A percentile compares a stretch with the other conserved stretches of the same genome.
phyloP scores from a whole-genome alignment of 2,329 filamentous ascomycete species.

The Trichoderma oligosporum region DNA sequence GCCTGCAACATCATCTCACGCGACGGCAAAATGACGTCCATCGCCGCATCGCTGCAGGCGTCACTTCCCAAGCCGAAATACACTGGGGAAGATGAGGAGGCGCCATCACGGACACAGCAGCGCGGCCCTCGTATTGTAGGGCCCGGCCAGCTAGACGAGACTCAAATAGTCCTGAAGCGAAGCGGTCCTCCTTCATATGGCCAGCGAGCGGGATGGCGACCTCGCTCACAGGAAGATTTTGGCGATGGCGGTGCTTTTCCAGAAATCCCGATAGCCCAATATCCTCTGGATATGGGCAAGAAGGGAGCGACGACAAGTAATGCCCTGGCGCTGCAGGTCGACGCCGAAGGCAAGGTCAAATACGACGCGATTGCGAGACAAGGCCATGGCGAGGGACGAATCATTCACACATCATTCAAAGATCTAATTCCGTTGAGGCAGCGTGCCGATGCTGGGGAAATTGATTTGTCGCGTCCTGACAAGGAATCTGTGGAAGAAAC shows the following conservation, averaged over 20 bases:
- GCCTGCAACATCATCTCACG: slow-evolving; percentile 23
- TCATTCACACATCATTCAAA: slow-evolving; percentile 94
- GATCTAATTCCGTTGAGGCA: slow-evolving; percentile 92
- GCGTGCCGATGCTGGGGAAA: slow-evolving; percentile 85
- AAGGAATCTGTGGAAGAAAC: slow-evolving; percentile 80
- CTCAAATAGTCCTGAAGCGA: slow-evolving; percentile 79
- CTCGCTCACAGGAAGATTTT: slow-evolving; percentile 83
- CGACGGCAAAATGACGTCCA: slow-evolving; percentile 54
- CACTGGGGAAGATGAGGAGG: slow-evolving; percentile 81
- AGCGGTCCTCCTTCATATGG: slow-evolving; percentile 84
- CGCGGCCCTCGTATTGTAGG: slow-evolving; percentile 80
- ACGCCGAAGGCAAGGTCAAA: slow-evolving; percentile 87
- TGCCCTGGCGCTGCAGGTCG: slow-evolving; percentile 87
- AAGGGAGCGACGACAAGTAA: slow-evolving; percentile 73
- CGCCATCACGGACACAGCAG: slow-evolving; percentile 65
- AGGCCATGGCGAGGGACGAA: slow-evolving; percentile 76
- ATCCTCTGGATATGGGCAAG: slow-evolving; percentile 90
- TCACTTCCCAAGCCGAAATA: slow-evolving; percentile 88
- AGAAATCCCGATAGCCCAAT: slow-evolving; percentile 89
- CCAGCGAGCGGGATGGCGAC: slow-evolving; percentile 84
- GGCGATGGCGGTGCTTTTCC: slow-evolving; percentile 95
- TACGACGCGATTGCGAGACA: slow-evolving; percentile 92
- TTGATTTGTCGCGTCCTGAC: slow-evolving; percentile 79
- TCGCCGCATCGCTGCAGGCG: slow-evolving; percentile 69
- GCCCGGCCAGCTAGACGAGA: slow-evolving; percentile 74